Percentiles rank a stretch among this genome's conserved stretches.
phyloP scores from a whole-genome alignment of 1,139 yeast species.

The Geotrichum candidum region DNA sequence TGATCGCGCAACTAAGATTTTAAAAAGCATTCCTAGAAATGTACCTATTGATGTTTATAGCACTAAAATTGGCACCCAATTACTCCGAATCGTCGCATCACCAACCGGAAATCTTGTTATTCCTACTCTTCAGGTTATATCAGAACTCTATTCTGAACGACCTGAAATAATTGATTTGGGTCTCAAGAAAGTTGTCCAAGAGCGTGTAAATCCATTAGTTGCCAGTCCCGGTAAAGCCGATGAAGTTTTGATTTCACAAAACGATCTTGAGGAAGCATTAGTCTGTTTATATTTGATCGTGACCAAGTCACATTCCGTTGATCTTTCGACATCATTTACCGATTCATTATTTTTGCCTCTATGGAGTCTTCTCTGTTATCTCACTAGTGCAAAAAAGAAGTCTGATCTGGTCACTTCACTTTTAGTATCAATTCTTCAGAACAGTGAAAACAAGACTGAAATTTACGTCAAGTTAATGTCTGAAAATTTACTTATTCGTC shows the following conservation, averaged over 20 bases:
- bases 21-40: conserved; percentile 55
- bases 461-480: conserved; percentile 6
- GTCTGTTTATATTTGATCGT: conserved; percentile 61
- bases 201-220: conserved; percentile 18
- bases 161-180: conserved; percentile 53
- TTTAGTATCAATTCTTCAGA: conserved; percentile 7
- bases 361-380: conserved; percentile 59
- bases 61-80: conserved; percentile 50
- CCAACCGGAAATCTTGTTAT: conserved; percentile 37
- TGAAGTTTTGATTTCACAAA: conserved; percentile 39
- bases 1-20: conserved; percentile 56
- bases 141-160: conserved; percentile 50
- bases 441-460: conserved; percentile 2
- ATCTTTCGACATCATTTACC: conserved; percentile 30
- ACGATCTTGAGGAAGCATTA: conserved; percentile 53
- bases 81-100: conserved; percentile 50
- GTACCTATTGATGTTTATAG: conserved; percentile 49
- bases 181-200: conserved; percentile 35
- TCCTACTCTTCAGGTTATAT: conserved; percentile 52
- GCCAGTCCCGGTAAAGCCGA: neutral
- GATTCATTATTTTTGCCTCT: conserved; percentile 38
- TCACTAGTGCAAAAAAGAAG: conserved; percentile 34
- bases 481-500: conserved; percentile 4
- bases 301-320: conserved; percentile 41
- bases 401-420: conserved; percentile 17